Evolutionary conservation across 139 green algal species (phyloP).

Genomic region (Coccomyxa sp.): DNA sequence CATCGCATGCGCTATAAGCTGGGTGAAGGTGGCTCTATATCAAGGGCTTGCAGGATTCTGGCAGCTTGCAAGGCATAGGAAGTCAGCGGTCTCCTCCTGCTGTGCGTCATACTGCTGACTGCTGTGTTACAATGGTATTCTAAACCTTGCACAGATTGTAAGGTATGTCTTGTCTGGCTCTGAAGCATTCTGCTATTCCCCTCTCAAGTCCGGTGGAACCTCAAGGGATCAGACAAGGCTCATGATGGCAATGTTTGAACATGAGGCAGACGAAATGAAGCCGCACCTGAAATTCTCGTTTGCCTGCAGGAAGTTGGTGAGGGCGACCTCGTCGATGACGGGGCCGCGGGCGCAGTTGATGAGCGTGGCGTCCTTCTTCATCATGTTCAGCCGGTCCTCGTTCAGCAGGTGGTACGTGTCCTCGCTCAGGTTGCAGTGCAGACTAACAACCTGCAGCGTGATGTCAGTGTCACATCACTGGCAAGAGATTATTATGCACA

Average conservation of each 20-base stretch:
- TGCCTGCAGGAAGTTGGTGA: constrained; percentile 89
- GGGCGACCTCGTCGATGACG: constrained; percentile 87
- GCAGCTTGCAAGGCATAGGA: background rate
- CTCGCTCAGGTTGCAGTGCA: constrained; percentile 94
- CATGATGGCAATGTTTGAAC: background rate
- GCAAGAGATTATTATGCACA: too few species aligned
- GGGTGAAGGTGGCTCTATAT: background rate
- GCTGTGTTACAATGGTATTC: background rate
- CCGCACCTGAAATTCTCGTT: constrained; percentile 85
- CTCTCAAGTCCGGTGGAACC: background rate
- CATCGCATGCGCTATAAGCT: background rate
- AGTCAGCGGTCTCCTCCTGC: background rate
- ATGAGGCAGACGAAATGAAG: too few species aligned
- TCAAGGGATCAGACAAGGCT: background rate
- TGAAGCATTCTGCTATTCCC: background rate
- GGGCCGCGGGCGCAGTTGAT: constrained; percentile 91
- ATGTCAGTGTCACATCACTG: too few species aligned
- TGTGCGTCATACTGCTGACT: background rate
- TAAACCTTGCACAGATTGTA: background rate
- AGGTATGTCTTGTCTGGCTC: background rate
- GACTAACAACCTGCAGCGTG: constrained; percentile 79
- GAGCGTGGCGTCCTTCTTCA: constrained; percentile 93
- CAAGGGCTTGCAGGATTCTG: background rate
- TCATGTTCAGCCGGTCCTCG: constrained; percentile 77
- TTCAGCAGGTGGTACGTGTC: constrained; percentile 95